These are phyloP conservation scores for Leptographium procerum DNA, from an alignment of 2,329 filamentous ascomycete genomes.

Conservation along the genomic window DNA sequence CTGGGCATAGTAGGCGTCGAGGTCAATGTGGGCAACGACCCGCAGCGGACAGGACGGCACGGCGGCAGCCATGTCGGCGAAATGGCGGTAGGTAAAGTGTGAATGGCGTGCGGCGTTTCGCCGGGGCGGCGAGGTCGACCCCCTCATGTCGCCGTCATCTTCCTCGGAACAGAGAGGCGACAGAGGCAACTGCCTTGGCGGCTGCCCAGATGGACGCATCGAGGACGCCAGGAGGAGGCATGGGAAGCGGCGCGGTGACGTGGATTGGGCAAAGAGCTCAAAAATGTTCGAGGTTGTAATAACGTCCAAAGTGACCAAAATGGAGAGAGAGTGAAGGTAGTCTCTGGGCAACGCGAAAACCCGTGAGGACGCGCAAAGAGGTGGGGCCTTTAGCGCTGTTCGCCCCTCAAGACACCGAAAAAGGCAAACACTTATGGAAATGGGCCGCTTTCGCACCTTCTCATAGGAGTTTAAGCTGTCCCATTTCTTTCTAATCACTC, in stretches of 20 bases:
- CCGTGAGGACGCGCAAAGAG: not conserved
- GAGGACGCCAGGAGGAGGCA: not conserved
- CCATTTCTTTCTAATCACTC: too few species aligned
- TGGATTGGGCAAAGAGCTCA: not conserved
- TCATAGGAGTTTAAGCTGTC: too few species aligned
- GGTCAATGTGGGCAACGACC: conserved; percentile 81
- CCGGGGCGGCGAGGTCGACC: not conserved
- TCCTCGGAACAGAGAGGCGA: not conserved
- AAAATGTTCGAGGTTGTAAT: not conserved
- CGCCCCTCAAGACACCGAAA: too few species aligned
- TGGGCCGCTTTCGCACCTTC: too few species aligned
- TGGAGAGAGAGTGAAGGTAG: not conserved
- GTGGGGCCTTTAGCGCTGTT: not conserved
- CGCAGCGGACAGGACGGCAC: conserved; percentile 66
- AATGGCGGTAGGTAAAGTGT: conserved; percentile 73
- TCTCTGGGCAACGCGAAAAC: not conserved
- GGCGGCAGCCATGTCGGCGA: conserved; percentile 62
- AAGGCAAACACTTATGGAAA: too few species aligned
- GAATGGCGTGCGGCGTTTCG: conserved; percentile 36
- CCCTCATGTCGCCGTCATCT: not conserved
- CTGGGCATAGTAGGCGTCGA: conserved; percentile 96
- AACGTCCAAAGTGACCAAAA: not conserved
- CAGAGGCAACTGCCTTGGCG: not conserved
- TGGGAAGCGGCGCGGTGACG: not conserved
- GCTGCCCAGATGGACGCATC: not conserved